A percentile compares a stretch with the other conserved stretches of the same genome.
Conservation (phyloP, 148 eudicot species). For the Arctostaphylos glauca region DNA sequence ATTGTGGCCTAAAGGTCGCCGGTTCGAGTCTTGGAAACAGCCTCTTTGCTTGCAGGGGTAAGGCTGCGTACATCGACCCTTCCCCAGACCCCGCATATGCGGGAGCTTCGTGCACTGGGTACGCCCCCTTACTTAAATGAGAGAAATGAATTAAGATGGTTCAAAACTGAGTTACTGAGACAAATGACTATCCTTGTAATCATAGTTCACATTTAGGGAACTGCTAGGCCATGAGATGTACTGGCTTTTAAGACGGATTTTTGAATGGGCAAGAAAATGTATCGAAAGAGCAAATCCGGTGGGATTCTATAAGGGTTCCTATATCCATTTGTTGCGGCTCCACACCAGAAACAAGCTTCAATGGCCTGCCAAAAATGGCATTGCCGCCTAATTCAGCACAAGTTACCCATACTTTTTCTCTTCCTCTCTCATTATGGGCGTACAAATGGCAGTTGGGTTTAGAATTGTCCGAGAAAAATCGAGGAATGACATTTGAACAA, state of each 20-base stretch:
- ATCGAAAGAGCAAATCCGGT: not conserved
- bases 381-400: not conserved
- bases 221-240: not conserved
- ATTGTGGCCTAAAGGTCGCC: too few species aligned
- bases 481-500: not conserved
- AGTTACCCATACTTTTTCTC: not conserved
- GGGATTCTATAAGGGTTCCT: not conserved
- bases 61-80: too few species aligned
- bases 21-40: too few species aligned
- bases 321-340: not conserved
- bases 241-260: too few species aligned
- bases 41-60: too few species aligned
- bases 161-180: not conserved
- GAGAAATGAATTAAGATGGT: not conserved
- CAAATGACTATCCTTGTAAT: not conserved
- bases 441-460: not conserved
- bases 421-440: not conserved
- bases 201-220: not conserved
- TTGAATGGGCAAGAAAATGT: not conserved
- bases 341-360: not conserved
- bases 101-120: too few species aligned
- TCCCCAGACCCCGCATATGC: too few species aligned
- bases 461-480: not conserved
- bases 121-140: not conserved
- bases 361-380: not conserved